Percentiles rank a stretch among this genome's conserved stretches.
phyloP scores from a whole-genome alignment of 73 alveolate genomes.

The Breviolum minutum region DNA sequence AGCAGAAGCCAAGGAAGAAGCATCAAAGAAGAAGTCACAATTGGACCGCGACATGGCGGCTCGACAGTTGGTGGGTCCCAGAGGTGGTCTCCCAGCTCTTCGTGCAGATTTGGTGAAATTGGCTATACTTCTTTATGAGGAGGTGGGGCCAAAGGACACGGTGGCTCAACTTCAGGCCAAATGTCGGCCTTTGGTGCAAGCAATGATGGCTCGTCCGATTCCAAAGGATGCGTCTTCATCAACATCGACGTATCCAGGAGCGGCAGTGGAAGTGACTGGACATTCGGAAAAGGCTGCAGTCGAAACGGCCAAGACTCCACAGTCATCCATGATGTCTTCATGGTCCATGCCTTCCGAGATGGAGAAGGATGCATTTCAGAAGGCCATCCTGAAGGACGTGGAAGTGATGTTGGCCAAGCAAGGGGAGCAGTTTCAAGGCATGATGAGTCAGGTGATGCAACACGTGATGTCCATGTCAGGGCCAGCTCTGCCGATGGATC shows the following conservation, averaged over 20 bases:
- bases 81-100: not conserved
- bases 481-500: not conserved
- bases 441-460: constrained; percentile 3
- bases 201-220: not conserved
- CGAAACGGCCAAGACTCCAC: not conserved
- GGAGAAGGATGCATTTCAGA: not conserved
- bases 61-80: constrained; percentile 8
- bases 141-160: not conserved
- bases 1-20: not conserved
- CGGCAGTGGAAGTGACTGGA: not conserved
- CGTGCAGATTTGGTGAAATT: not conserved
- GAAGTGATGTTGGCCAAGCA: not conserved
- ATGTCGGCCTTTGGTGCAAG: not conserved
- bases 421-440: not conserved
- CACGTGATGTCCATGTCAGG: not conserved
- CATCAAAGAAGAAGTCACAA: not conserved
- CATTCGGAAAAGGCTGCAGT: not conserved
- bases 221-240: not conserved
- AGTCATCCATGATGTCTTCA: not conserved
- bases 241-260: not conserved
- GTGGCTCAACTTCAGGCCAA: not conserved
- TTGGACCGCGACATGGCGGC: not conserved
- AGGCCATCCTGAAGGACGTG: not conserved
- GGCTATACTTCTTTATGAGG: not conserved
- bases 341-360: not conserved